A percentile compares a stretch with the other conserved stretches of the same genome.
Conservation (phyloP, 2,329 filamentous ascomycete genomes). For the Calonectria pauciramosa region DNA sequence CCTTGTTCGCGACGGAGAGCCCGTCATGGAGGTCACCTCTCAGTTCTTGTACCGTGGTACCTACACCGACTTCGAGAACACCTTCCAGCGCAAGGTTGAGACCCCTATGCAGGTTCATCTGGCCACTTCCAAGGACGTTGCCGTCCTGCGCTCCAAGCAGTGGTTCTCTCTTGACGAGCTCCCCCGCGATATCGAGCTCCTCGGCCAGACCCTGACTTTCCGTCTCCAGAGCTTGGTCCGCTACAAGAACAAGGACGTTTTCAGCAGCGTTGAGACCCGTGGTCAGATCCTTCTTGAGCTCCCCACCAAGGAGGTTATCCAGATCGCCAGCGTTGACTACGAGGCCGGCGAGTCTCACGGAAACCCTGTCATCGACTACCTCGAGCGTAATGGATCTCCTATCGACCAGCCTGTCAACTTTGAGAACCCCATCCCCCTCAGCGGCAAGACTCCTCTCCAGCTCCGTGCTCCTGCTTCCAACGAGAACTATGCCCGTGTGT, state of each 20-base stretch:
- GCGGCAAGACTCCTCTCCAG: slow-evolving; percentile 88
- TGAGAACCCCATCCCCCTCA: slow-evolving; percentile 96
- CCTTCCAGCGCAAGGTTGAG: slow-evolving; percentile 97
- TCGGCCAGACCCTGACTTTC: slow-evolving; percentile 96
- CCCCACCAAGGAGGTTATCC: slow-evolving; percentile 96
- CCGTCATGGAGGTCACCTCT: slow-evolving; percentile 98
- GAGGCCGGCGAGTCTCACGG: slow-evolving; percentile 91
- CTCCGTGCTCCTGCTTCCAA: slow-evolving; percentile 95
- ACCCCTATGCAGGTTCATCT: slow-evolving; percentile 95
- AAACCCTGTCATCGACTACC: slow-evolving; percentile 97
- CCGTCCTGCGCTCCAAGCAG: slow-evolving; percentile 94
- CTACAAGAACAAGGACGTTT: slow-evolving; percentile 95
- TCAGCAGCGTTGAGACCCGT: slow-evolving; percentile 90
- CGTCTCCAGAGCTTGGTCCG: slow-evolving; percentile 91
- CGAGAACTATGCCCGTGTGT: slow-evolving; percentile 97
- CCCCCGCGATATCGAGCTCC: slow-evolving; percentile 81
- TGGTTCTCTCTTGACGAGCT: slow-evolving; percentile 90
- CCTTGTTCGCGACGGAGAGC: slow-evolving; percentile 83
- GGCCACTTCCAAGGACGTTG: slow-evolving; percentile 89
- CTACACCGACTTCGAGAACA: slow-evolving; percentile 96
- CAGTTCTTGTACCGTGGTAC: slow-evolving; percentile 96
- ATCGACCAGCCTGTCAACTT: slow-evolving; percentile 98
- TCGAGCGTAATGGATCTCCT: slow-evolving; percentile 89
- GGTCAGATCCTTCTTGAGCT: slow-evolving; percentile 95
- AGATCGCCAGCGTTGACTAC: slow-evolving; percentile 97